Conservation (phyloP, 768 basidiomycete species). For the Pulveroboletus sp. region DNA sequence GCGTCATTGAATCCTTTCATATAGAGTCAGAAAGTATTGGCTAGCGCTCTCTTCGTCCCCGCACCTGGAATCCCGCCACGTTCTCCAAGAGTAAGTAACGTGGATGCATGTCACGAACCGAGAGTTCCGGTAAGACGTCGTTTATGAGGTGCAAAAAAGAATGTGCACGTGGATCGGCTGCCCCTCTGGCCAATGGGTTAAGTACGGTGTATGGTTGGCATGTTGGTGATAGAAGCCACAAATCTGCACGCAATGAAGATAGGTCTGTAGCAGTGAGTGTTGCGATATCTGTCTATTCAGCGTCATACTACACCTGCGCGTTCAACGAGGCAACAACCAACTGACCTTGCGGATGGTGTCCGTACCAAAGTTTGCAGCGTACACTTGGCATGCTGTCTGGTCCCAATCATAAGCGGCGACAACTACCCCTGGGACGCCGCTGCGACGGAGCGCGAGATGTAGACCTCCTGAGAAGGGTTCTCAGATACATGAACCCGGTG, state of each 20-base stretch:
- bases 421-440: slow-evolving; percentile 42
- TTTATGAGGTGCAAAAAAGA: slow-evolving; percentile 72
- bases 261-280: slow-evolving; percentile 48
- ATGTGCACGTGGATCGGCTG: slow-evolving; percentile 65
- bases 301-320: neutral
- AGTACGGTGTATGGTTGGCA: slow-evolving; percentile 84
- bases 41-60: slow-evolving; percentile 4
- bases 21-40: slow-evolving; percentile 6
- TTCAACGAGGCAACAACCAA: slow-evolving; percentile 1
- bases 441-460: slow-evolving; percentile 59
- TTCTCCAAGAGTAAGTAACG: slow-evolving; percentile 67
- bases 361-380: slow-evolving; percentile 53
- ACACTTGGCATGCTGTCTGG: slow-evolving; percentile 66
- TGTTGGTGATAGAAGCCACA: slow-evolving; percentile 79
- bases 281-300: slow-evolving; percentile 53
- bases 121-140: slow-evolving; percentile 57
- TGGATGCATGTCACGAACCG: slow-evolving; percentile 43
- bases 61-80: slow-evolving; percentile 79
- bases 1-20: slow-evolving; percentile 58
- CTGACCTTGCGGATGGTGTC: slow-evolving; percentile 38
- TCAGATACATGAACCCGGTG: neutral
- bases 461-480: slow-evolving; percentile 52
- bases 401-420: slow-evolving; percentile 83
- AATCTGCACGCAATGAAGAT: slow-evolving; percentile 43
- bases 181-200: slow-evolving; percentile 67